Conservation (phyloP, 805 yeast genomes). For the Wickerhamiella cacticola region DNA sequence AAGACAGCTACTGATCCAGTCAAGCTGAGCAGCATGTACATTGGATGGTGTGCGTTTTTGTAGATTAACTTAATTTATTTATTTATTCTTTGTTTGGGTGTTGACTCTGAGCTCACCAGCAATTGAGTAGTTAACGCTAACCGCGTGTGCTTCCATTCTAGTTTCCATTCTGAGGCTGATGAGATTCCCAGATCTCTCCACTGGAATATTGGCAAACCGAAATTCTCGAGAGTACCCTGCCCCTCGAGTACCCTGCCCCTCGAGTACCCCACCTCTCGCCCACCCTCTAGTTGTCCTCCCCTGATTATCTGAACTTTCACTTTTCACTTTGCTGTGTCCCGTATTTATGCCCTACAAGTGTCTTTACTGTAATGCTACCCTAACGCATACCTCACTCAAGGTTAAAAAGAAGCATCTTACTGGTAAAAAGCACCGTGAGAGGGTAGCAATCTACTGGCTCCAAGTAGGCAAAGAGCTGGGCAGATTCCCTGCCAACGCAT, state of each 20-base stretch:
- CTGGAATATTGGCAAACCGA: no score
- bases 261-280: no score
- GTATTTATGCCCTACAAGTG: slow-evolving; percentile 14
- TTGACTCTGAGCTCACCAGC: no score
- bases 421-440: slow-evolving; percentile 18
- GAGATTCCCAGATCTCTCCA: no score
- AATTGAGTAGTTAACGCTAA: no score
- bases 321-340: background rate
- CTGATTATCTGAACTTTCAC: background rate
- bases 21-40: slow-evolving; percentile 72
- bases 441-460: slow-evolving; percentile 20
- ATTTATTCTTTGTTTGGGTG: no score
- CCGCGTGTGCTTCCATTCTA: no score
- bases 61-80: slow-evolving; percentile 21
- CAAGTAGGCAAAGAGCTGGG: slow-evolving; percentile 14
- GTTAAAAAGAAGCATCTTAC: slow-evolving; percentile 18
- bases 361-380: slow-evolving; percentile 18
- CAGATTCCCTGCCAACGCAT: slow-evolving; percentile 5
- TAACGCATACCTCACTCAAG: slow-evolving; percentile 20
- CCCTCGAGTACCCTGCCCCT: no score
- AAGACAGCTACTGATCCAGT: slow-evolving; percentile 66
- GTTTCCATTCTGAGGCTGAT: background rate
- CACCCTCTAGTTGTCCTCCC: background rate
- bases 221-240: no score
- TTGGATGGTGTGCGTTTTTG: slow-evolving; percentile 83